phyloP scores from a whole-genome alignment of 495 filamentous ascomycete species.

The Hyphodiscus hymeniophilus region DNA sequence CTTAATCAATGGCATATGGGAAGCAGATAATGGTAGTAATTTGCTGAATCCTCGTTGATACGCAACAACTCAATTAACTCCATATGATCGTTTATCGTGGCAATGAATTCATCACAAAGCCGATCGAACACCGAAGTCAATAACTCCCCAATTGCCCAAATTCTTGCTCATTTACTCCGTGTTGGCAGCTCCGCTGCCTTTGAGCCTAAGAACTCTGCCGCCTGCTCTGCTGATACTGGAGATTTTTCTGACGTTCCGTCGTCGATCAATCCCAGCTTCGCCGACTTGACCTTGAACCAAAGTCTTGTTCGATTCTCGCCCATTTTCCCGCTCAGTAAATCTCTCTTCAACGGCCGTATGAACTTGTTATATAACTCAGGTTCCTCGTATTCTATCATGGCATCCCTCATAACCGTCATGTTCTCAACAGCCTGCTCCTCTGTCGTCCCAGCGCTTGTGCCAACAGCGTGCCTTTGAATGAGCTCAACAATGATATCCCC shows the following conservation, averaged over 20 bases:
- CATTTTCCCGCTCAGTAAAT: conserved; percentile 61
- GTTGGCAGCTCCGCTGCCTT: conserved; percentile 3
- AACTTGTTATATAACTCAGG: conserved; percentile 72
- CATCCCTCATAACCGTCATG: conserved; percentile 68
- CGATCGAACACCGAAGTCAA: not conserved
- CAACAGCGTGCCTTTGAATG: conserved; percentile 52
- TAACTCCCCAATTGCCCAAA: not conserved
- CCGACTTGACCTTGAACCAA: conserved; percentile 66
- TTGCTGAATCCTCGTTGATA: too few species aligned
- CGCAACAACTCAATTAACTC: not conserved
- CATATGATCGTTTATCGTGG: not conserved
- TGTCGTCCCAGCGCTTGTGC: conserved; percentile 71
- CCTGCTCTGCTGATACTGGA: conserved; percentile 58
- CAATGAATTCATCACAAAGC: not conserved
- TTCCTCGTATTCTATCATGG: conserved; percentile 67
- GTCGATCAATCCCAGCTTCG: conserved; percentile 67
- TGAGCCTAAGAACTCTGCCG: conserved; percentile 22
- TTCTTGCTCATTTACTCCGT: not conserved
- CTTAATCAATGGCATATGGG: too few species aligned
- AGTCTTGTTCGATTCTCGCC: conserved; percentile 71
- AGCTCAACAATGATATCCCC: conserved; percentile 59
- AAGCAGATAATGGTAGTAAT: too few species aligned
- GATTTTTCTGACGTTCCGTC: conserved; percentile 49
- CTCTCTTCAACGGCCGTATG: conserved; percentile 60
- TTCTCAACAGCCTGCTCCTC: conserved; percentile 67